Evolutionary conservation across 176 grass and related monocot genomes (phyloP).

Genomic region (Guadua angustifolia): DNA sequence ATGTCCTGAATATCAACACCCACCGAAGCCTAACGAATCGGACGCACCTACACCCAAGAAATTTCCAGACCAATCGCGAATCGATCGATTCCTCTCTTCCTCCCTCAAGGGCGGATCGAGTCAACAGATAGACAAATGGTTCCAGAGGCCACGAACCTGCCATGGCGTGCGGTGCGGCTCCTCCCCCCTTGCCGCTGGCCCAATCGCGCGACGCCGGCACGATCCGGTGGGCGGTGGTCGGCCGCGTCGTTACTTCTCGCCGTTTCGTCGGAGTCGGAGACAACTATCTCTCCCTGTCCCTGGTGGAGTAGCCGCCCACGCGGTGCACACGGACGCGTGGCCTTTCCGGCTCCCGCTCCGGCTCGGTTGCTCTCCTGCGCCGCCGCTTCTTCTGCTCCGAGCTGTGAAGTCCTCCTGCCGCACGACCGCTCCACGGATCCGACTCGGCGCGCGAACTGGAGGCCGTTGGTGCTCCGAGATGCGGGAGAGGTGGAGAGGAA

Average conservation of each 20-base stretch:
- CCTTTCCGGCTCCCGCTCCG: no score
- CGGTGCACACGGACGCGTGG: background rate
- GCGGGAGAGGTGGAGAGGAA: no score
- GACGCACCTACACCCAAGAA: background rate
- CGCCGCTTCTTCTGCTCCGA: no score
- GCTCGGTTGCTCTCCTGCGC: no score
- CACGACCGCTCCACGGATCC: no score
- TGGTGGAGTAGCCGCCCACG: background rate
- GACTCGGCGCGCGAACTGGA: no score
- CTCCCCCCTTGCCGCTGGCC: background rate
- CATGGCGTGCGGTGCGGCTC: conserved; percentile 3
- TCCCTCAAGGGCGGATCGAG: background rate
- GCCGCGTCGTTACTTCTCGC: no score
- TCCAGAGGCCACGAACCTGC: conserved; percentile 36
- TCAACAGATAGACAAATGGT: background rate
- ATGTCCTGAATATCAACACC: background rate
- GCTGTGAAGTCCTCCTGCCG: no score
- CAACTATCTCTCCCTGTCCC: no score
- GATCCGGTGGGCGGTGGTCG: conserved; percentile 25
- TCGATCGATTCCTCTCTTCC: background rate
- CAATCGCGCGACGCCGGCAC: conserved; percentile 12
- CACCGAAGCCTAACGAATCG: background rate
- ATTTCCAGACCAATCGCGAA: background rate
- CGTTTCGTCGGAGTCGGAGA: conserved; percentile 18
- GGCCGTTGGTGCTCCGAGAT: no score